Percentiles rank a stretch among this genome's conserved stretches.
Conservation (phyloP, 2,329 filamentous ascomycete species). For the Thelonectria blattea region DNA sequence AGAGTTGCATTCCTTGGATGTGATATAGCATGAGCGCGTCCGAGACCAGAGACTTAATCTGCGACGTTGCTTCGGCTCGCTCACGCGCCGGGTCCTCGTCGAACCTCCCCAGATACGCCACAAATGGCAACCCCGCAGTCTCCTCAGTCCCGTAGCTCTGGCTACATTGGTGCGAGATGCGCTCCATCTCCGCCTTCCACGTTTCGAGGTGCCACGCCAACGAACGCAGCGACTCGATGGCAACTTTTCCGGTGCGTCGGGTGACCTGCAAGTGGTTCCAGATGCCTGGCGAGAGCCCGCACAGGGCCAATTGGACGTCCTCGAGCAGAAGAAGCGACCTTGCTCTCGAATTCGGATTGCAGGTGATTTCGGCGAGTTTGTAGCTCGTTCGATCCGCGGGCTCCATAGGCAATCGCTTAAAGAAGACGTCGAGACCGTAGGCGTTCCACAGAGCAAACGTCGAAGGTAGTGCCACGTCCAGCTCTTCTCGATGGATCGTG, state of each 20-base stretch:
- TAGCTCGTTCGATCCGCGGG: slow-evolving; percentile 40
- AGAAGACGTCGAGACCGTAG: slow-evolving; percentile 46
- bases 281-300: slow-evolving; percentile 40
- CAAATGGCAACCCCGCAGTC: slow-evolving; percentile 27
- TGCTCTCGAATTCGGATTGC: slow-evolving; percentile 36
- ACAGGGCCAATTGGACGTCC: slow-evolving; percentile 43
- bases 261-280: slow-evolving; percentile 40
- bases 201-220: slow-evolving; percentile 37
- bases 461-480: slow-evolving; percentile 43
- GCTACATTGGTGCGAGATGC: slow-evolving; percentile 28
- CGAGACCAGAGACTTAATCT: slow-evolving; percentile 41
- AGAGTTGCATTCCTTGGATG: slow-evolving; percentile 45
- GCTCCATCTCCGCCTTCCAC: slow-evolving; percentile 36
- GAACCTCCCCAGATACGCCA: slow-evolving; percentile 40
- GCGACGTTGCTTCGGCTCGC: slow-evolving; percentile 31
- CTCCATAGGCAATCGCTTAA: slow-evolving; percentile 42
- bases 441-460: slow-evolving; percentile 48
- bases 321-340: slow-evolving; percentile 40
- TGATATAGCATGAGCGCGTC: slow-evolving; percentile 46
- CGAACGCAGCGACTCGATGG: slow-evolving; percentile 22
- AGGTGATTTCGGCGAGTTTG: slow-evolving; percentile 41
- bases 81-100: slow-evolving; percentile 34
- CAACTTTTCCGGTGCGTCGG: slow-evolving; percentile 29
- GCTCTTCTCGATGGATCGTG: slow-evolving; percentile 44
- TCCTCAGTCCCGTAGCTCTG: slow-evolving; percentile 21